Evolutionary conservation across 148 eudicot genomes (phyloP).

Genomic region (Diospyros lotus): DNA sequence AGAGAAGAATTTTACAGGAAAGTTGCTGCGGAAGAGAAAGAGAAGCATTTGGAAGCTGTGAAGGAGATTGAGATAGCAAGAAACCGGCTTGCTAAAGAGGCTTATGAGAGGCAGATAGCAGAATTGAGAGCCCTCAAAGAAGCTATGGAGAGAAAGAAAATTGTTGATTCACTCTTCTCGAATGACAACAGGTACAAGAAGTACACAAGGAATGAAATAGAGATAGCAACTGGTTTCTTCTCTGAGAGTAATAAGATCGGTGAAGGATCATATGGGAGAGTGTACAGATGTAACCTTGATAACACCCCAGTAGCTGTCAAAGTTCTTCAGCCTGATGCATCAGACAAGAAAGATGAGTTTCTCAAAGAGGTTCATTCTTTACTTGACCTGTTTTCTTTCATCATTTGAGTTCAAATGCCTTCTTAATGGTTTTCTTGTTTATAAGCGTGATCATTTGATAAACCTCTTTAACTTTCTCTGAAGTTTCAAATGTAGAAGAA

Average conservation of each 20-base stretch:
- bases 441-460: not conserved
- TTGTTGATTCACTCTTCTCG: slow-evolving; percentile 48
- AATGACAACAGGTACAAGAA: slow-evolving; percentile 54
- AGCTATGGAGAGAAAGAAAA: slow-evolving; percentile 48
- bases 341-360: slow-evolving; percentile 69
- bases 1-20: slow-evolving; percentile 54
- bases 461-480: not conserved
- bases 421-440: not conserved
- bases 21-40: slow-evolving; percentile 57
- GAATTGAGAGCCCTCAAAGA: slow-evolving; percentile 51
- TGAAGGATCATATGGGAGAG: slow-evolving; percentile 79
- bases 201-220: slow-evolving; percentile 54
- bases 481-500: not conserved
- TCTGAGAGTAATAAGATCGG: slow-evolving; percentile 62
- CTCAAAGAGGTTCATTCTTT: slow-evolving; percentile 50
- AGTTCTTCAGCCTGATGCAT: slow-evolving; percentile 58
- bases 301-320: slow-evolving; percentile 74
- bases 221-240: slow-evolving; percentile 51
- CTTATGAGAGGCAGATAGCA: slow-evolving; percentile 59
- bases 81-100: slow-evolving; percentile 46
- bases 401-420: slow-evolving; percentile 4
- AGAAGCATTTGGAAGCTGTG: slow-evolving; percentile 52
- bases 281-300: slow-evolving; percentile 69
- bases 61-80: slow-evolving; percentile 58
- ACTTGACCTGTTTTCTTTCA: not conserved